Evolutionary conservation across 495 filamentous ascomycete genomes (phyloP), one percentile per base, ranked within the genome.

Genomic region (Hypoxylon perforatum): DNA sequence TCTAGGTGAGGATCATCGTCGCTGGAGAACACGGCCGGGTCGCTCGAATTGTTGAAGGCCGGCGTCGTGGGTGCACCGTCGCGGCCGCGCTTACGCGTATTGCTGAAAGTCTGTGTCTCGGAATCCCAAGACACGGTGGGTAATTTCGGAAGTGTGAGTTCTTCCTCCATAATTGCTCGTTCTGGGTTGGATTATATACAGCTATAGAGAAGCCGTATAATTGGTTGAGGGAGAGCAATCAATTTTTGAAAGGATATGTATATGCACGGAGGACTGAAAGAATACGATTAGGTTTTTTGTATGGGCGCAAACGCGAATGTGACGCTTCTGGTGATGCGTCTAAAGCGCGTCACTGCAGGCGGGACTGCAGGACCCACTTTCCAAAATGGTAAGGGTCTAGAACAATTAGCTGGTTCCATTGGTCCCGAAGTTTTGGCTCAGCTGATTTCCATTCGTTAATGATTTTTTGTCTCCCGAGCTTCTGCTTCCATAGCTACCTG

Each of bases 1-100:
- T 92, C 90, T n/a, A 91, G 68, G 0, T 85, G 83, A 6, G 89
- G 89, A 44, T 90, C 85, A 63, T 94, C 91, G 61, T 94, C 91
- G 64, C 89, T 92, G 0, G 90, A 92, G 76, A 94, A 94, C 4
- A 92, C 70, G 10, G 90, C 87, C 3, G 90, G 88, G 66, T 93
- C 91, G 67, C 90, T 92, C 23, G 91, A 92, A 25, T 79, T 76
- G 23, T 74, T 69, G 36, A 73, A 73, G 36, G 42, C 14, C 21
- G 49, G 66, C 10, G 25, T 63, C 53, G 69, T 74, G 63, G 64
- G 65, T 51, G 44, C 67, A 45, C 52, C 54, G 35, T 65, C 56
- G 57, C 78, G 76, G 39, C 58, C 61, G 39, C 81, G 82, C 70
- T 86, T 85, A 60, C 77, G 75, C 15, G 74, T 65, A 42, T 69